phyloP scores from a whole-genome alignment of 208 protist species.

The Trypanosoma cruzi region DNA sequence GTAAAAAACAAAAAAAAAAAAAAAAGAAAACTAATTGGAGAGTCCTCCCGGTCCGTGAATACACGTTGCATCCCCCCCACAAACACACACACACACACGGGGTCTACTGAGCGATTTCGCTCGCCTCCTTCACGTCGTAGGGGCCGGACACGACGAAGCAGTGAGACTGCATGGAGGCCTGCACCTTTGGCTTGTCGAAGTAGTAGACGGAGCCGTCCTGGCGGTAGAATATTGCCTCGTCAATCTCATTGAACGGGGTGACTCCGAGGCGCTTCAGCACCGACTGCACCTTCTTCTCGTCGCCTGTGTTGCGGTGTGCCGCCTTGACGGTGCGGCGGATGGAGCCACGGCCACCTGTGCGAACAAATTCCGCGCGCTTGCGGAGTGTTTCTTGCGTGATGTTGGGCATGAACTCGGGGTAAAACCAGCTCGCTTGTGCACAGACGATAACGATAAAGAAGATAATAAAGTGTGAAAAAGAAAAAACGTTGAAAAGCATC shows the following conservation, averaged over 20 bases:
- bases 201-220: constrained; percentile 95
- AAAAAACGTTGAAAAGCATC: neutral
- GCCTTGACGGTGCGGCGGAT: constrained; percentile 83
- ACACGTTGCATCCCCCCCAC: too few relatives aligned
- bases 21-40: too few relatives aligned
- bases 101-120: constrained; percentile 64
- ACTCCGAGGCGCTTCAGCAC: constrained; percentile 95
- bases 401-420: constrained; percentile 59
- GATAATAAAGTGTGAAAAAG: neutral
- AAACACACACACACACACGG: too few relatives aligned
- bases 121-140: constrained; percentile 76
- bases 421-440: constrained; percentile 17
- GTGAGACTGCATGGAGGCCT: constrained; percentile 95
- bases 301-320: constrained; percentile 76
- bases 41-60: too few relatives aligned
- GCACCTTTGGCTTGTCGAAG: constrained; percentile 98
- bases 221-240: constrained; percentile 98
- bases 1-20: too few relatives aligned
- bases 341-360: constrained; percentile 97
- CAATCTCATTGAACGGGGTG: constrained; percentile 95
- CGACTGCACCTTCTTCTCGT: constrained; percentile 96
- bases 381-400: constrained; percentile 83
- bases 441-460: constrained; percentile 3
- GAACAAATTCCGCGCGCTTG: constrained; percentile 90
- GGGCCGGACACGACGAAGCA: constrained; percentile 97